Evolutionary conservation across 164 flowering plant species (phyloP), one percentile per base, ranked within the genome.

Genomic region (Taxillus chinensis): DNA sequence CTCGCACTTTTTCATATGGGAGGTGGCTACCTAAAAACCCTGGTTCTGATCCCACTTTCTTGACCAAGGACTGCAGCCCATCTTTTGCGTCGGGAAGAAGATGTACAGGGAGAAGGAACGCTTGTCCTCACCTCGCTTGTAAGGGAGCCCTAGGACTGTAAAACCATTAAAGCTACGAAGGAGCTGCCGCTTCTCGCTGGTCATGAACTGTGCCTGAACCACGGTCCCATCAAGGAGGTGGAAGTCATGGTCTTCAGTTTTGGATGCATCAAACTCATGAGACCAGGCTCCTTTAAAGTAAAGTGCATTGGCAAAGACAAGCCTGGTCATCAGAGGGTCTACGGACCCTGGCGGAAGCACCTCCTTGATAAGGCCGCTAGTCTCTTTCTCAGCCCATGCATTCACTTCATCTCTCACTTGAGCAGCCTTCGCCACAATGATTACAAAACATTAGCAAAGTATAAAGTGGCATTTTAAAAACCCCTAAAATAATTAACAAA

Each of bases 251-350:
- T 79, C 75, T 49, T 69, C 74, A 42, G 95, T 88, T n/a, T 56
- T 39, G 38, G 84, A 78, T 39, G 74, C 66, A 71, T 88, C 84
- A 68, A 86, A 88, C 60, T 76, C 74, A 55, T 76, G 79, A 50
- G 55, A 66, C 95, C 92, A 88, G 10, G 80, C 71, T 68, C 95
- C 95, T 72, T 88, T 88, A 68, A 82, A 88, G 61, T 88, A 88
- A n/a, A 88, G 72, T 6, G 90, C 95, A 78, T 86, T 88, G 45
- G 92, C 84, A 59, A 84, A 72, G 59, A 88, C 69, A 51, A 88
- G 86, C 68, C 74, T 73, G 39, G 85, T 75, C 8, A 67, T 41
- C n/a, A n/a, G n/a, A 49, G 39, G n/a, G 62, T 84, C 83, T 51
- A 84, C 86, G 5, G 89, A 82, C 2, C 82, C 86, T 12, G 80